phyloP scores from a whole-genome alignment of 1,139 yeast genomes.

The Hemisphaericaspora lyxosophila region DNA sequence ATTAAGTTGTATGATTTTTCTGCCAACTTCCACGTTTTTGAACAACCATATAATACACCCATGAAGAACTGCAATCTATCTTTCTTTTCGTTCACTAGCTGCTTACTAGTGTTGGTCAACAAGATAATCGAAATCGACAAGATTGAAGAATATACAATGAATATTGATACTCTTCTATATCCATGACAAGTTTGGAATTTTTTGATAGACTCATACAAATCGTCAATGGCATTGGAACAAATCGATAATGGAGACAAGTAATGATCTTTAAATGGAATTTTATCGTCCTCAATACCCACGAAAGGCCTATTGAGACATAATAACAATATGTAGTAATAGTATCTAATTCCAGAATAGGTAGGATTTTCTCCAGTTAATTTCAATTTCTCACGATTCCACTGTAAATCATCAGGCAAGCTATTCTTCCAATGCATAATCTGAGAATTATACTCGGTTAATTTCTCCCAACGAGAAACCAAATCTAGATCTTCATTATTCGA shows the following conservation, averaged over 20 bases:
- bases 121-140: conserved; percentile 46
- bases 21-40: conserved; percentile 50
- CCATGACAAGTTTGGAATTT: conserved; percentile 43
- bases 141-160: conserved; percentile 50
- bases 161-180: conserved; percentile 41
- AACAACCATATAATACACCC: conserved; percentile 34
- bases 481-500: conserved; percentile 31
- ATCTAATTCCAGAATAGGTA: conserved; percentile 51
- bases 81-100: conserved; percentile 24
- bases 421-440: conserved; percentile 53
- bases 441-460: conserved; percentile 42
- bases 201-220: conserved; percentile 38
- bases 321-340: conserved; percentile 56
- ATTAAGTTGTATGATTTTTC: conserved; percentile 47
- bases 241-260: conserved; percentile 32
- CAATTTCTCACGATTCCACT: conserved; percentile 49
- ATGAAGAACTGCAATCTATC: conserved; percentile 38
- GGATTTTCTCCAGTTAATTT: conserved; percentile 49
- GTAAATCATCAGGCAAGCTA: conserved; percentile 46
- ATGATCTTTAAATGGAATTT: conserved; percentile 11
- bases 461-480: conserved; percentile 36
- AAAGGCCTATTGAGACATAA: conserved; percentile 62
- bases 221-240: conserved; percentile 44
- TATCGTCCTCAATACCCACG: conserved; percentile 30
- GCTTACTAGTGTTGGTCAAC: conserved; percentile 34